Base-by-base conservation (phyloP, 768 basidiomycete species). In the Ephemerocybe angulata region DNA sequence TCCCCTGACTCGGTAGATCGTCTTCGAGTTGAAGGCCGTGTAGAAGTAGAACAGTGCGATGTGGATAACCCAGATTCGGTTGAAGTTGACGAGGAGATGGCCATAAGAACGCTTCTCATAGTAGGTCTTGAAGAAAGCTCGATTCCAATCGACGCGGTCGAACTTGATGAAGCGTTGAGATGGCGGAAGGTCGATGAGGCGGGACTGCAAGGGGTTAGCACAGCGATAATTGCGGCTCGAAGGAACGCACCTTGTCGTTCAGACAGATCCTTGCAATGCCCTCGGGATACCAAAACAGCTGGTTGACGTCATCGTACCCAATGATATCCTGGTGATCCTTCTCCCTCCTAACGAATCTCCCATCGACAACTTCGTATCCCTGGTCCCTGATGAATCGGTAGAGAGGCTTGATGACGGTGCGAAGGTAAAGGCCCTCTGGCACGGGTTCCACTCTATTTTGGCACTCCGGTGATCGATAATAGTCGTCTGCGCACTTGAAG, bases 401-500 rank as follows among this genome's bases (percentile, higher is more conserved):
- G 3, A 99, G 72, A 0, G 97, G 97, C 65, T 97, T 96, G 61
- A 93, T 78, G 62, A 98, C 90, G 1, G 90, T 77, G 43, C 88
- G 84, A 28, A 99, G 77, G 70, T 98, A 99, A n/a, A 98, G 75
- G 0, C 96, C 97, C 64, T 98, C 96, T 0, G 92, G 91, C 0
- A 98, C 93, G 0, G 95, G 86, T 51, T 98, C 95, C 41, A 91
- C 74, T 42, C 93, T 78, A 68, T 84, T 90, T 70, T 99, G 97
- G 63, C 97, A 99, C 64, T 98, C 97, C n/a, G 96, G 87, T 3
- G 90, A 93, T 24, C 97, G 94, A 70, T 99, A 99, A 70, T 98
- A 99, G 73, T 99, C 97, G 67, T 99, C 97, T 13, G 97, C 97
- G 66, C 97, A 98, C 74, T 99, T 99, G 88, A 99, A 99, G 72